A percentile compares a stretch with the other conserved stretches of the same genome.
phyloP scores from a whole-genome alignment of 2,329 filamentous ascomycete species.

The Aspergillus sergii region DNA sequence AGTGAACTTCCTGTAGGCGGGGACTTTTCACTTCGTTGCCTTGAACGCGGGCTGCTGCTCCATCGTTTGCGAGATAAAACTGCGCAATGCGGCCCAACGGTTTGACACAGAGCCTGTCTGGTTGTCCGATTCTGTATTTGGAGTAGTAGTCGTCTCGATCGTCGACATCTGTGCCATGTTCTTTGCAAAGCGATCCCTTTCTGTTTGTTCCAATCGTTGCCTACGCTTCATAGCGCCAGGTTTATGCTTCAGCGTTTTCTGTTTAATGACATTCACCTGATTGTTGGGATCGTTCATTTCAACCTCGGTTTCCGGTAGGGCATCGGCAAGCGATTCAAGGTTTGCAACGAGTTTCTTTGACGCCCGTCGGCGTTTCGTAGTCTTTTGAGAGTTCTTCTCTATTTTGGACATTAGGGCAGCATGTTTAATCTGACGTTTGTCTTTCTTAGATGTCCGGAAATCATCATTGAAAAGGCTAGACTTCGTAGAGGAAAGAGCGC shows the following conservation, averaged over 20 bases:
- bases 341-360: constrained; percentile 77
- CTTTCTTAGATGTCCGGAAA: constrained; percentile 75
- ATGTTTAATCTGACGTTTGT: constrained; percentile 82
- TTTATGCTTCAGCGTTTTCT: constrained; percentile 72
- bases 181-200: constrained; percentile 80
- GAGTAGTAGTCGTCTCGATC: constrained; percentile 35
- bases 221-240: constrained; percentile 83
- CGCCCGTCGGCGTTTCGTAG: constrained; percentile 67
- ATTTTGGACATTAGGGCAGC: constrained; percentile 77
- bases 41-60: constrained; percentile 82
- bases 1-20: background rate
- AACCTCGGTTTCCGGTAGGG: constrained; percentile 66
- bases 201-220: constrained; percentile 74
- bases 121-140: constrained; percentile 17
- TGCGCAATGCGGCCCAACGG: constrained; percentile 79
- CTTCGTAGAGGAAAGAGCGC: constrained; percentile 21
- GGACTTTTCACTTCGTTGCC: constrained; percentile 28
- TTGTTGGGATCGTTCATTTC: constrained; percentile 49
- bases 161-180: constrained; percentile 76
- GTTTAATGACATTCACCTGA: constrained; percentile 69
- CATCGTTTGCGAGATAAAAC: constrained; percentile 84
- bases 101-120: constrained; percentile 50
- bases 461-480: constrained; percentile 33
- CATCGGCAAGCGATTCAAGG: constrained; percentile 75
- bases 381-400: constrained; percentile 60